Evolutionary conservation across 345 rosid species (phyloP).

Genomic region (Salix brachista): DNA sequence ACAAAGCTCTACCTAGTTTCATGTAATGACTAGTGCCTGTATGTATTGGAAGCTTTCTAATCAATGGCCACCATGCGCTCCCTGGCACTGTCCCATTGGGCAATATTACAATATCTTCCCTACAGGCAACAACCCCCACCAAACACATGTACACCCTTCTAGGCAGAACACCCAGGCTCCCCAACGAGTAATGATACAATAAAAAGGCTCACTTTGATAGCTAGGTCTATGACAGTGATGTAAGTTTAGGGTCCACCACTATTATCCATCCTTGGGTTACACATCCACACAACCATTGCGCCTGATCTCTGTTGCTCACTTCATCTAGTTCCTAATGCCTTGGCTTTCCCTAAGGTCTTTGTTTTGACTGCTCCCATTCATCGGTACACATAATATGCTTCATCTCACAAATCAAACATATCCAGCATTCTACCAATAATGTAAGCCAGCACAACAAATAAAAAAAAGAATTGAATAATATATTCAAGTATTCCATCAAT

Average conservation of each 20-base stretch:
- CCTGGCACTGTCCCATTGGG: no score
- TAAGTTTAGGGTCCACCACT: background rate
- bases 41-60: no score
- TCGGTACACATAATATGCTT: background rate
- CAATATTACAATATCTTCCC: no score
- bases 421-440: background rate
- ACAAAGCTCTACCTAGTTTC: no score
- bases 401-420: background rate
- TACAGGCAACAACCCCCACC: background rate
- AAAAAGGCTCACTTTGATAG: no score
- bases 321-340: background rate
- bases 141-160: background rate
- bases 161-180: background rate
- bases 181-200: no score
- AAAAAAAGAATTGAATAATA: no score
- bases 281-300: background rate
- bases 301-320: background rate
- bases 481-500: background rate
- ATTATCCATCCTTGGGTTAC: background rate
- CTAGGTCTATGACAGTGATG: no score
- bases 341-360: background rate
- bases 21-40: no score
- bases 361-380: background rate
- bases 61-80: no score
- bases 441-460: background rate